Conservation (phyloP, 1,139 yeast species). For the Taiozyma sp. region DNA sequence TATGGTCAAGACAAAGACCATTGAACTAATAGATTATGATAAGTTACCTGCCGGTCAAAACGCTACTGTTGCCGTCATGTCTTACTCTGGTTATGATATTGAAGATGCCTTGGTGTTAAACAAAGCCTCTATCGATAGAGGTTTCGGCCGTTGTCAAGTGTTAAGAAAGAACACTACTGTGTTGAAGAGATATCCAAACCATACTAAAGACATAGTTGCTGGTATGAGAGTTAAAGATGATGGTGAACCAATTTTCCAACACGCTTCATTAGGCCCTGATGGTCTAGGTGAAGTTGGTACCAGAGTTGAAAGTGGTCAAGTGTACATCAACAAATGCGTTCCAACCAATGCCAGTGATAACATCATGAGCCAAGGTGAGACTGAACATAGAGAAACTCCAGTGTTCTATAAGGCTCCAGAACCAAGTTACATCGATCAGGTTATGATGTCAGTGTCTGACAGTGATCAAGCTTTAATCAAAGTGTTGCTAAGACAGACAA, state of each 20-base stretch:
- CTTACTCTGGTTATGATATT: slow-evolving; percentile 97
- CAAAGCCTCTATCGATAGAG: slow-evolving; percentile 90
- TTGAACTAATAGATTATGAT: slow-evolving; percentile 91
- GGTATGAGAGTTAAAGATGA: slow-evolving; percentile 87
- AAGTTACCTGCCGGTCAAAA: slow-evolving; percentile 98
- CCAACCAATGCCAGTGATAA: slow-evolving; percentile 85
- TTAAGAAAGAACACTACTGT: slow-evolving; percentile 87
- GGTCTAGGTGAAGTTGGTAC: slow-evolving; percentile 97
- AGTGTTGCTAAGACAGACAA: slow-evolving; percentile 87
- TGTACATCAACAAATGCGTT: slow-evolving; percentile 85
- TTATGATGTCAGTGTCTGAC: slow-evolving; percentile 94
- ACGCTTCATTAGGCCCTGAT: slow-evolving; percentile 83
- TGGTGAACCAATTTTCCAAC: slow-evolving; percentile 80
- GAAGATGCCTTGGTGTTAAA: slow-evolving; percentile 97
- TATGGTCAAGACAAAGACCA: slow-evolving; percentile 96
- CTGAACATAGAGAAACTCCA: slow-evolving; percentile 81
- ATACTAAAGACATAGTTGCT: slow-evolving; percentile 82
- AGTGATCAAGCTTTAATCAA: slow-evolving; percentile 92
- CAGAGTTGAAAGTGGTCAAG: slow-evolving; percentile 86
- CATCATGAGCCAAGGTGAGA: slow-evolving; percentile 42
- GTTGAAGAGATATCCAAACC: slow-evolving; percentile 88
- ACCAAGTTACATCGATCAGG: slow-evolving; percentile 92
- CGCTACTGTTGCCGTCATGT: slow-evolving; percentile 98
- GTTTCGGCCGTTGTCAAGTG: slow-evolving; percentile 98
- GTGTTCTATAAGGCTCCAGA: slow-evolving; percentile 91